Base-by-base conservation (phyloP, 2,329 filamentous ascomycete species). In the Myotisia sp. region DNA sequence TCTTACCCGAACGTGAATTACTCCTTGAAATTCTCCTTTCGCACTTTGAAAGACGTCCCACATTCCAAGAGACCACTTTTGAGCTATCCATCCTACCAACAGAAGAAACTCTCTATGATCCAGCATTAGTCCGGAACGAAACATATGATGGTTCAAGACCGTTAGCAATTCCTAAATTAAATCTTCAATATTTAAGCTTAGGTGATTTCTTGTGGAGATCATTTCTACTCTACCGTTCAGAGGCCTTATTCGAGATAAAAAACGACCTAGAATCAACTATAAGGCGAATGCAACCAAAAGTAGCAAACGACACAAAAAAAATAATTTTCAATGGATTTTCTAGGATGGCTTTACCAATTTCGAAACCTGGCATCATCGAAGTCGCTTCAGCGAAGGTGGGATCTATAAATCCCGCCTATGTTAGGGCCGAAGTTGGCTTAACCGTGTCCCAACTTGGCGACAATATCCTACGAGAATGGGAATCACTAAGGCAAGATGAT, bases 161-260 rank as follows among this genome's bases (percentile, higher is more conserved):
- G 4, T 66, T 98, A 38, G 83, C 90, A 2, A 74, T 98, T 27
- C 90, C 90, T 2, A 98, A 98, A 54, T 61, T 95, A 29, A 98
- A 94, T 47, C 64, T 98, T 18, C 90, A 98, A 51, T 98, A 98
- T 56, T 67, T 98, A 9, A 92, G 86, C 2, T 74, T 93, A 33
- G 85, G 85, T 2, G 90, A 98, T 55, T 98, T 98, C 47, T 62
- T 98, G n/a, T 98, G 86, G 85, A 74, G 92, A 42, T 85, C 87
- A 0, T 78, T 95, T 48, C 69, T 92, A 9, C 64, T 98, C 6
- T 90, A 93, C 53, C 76, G 87, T 26, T 81, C 78, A 38, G 90
- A 98, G 55, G 73, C 87, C 0, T 94, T 95, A 53, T 95, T 92
- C 54, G 82, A 84, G 40, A 87, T 98, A 39, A 75, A 85, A 29